Base-by-base conservation (phyloP, 2,329 filamentous ascomycete genomes). In the Colletotrichum brevisporum region DNA sequence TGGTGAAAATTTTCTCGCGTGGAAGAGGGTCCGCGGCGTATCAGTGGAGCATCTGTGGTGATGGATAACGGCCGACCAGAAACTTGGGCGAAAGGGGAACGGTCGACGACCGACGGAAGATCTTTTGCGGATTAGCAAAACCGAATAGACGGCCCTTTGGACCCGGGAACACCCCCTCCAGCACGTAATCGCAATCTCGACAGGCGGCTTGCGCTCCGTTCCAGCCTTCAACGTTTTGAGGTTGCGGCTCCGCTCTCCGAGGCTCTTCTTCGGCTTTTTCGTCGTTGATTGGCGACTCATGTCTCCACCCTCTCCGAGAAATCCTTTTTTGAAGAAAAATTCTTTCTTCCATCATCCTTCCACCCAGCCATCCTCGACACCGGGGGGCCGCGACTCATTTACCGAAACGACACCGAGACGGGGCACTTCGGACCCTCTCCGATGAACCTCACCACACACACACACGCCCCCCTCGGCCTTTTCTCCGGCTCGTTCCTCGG, bases 351-450 rank as follows among this genome's bases (percentile, higher is more conserved):
- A 36, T 47, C 47, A 36, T 21, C 36, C 39, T 31, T 16, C 53
- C 18, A 24, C 15, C 59, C 59, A 45, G 36, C 48, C 24, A 45
- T 24, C 48, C 48, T 62, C 59, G 48, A 54, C 41, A 36, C 12
- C 36, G 16, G 59, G 16, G 59, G 16, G 50, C 36, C 50, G 50
- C 59, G 59, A 45, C 41, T 48, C n/a, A 47, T 45, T 54, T 54
- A 62, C 59, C 59, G 59, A 62, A 54, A 62, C 59, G 59, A 62
- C 59, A 62, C 59, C 59, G 59, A 54, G 59, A 62, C 50, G 39
- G 24, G 39, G 50, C 10, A 8, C 50, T 31, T 62, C 59, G 59
- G 59, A 54, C 21, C n/a, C 18, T 21, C 48, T 54, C 48, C 59
- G 59, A 62, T 26, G 36, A 45, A 47, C 59, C 12, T 41, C 36